A percentile compares a stretch with the other conserved stretches of the same genome.
phyloP scores from a whole-genome alignment of 768 basidiomycete species.

The Boletus rex-veris region DNA sequence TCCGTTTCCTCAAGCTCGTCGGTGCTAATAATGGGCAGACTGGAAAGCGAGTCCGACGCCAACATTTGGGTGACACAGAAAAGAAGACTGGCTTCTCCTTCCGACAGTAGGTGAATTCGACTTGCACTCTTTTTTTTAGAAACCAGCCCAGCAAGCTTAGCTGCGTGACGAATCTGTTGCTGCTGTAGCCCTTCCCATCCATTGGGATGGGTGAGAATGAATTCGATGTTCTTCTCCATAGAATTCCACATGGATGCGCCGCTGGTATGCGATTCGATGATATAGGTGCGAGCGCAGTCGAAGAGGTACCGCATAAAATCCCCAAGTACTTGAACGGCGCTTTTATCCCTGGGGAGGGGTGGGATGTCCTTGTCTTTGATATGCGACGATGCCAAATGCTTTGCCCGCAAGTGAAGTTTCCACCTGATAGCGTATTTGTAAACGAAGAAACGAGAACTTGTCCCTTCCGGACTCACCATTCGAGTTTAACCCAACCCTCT shows the following conservation, averaged over 20 bases:
- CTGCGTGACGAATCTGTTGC: slow-evolving; percentile 2
- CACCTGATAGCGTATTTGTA: background rate
- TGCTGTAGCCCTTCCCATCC: slow-evolving; percentile 6
- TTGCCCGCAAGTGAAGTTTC: slow-evolving; percentile 33
- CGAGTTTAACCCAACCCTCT: slow-evolving; percentile 1
- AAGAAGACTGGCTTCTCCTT: slow-evolving; percentile 27
- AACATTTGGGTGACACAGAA: slow-evolving; percentile 42
- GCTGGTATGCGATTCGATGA: slow-evolving; percentile 27
- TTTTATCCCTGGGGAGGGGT: slow-evolving; percentile 19
- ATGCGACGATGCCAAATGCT: slow-evolving; percentile 21
- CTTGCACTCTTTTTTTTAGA: slow-evolving; percentile 3
- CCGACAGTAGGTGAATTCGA: slow-evolving; percentile 23
- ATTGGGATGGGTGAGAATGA: slow-evolving; percentile 6
- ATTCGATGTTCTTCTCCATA: slow-evolving; percentile 1
- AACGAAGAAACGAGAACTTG: background rate
- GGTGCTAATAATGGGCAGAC: background rate
- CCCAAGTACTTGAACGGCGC: slow-evolving; percentile 17
- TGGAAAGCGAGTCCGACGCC: slow-evolving; percentile 15
- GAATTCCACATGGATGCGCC: slow-evolving; percentile 7
- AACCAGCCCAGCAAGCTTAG: slow-evolving; percentile 1
- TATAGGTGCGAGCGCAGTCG: slow-evolving; percentile 19
- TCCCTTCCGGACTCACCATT: background rate
- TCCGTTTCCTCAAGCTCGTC: background rate
- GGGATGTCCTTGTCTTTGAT: slow-evolving; percentile 19
- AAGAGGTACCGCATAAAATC: slow-evolving; percentile 30